Conservation (phyloP, 768 basidiomycete species). For the Gymnopilus junonius region DNA sequence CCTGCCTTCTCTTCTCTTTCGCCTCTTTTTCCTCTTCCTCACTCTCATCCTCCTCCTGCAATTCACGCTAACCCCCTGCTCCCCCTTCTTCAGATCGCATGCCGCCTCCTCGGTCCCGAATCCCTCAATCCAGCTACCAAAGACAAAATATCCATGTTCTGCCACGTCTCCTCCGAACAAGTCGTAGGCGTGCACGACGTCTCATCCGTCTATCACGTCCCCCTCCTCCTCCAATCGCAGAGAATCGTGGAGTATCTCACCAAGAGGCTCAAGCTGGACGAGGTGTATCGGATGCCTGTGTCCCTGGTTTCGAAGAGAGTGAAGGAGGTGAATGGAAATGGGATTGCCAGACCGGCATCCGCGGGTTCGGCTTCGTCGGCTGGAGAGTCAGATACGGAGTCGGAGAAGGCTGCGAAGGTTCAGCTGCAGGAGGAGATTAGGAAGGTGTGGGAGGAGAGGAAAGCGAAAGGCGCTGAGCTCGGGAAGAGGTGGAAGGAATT, state of each 20-base stretch:
- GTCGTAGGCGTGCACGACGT: constrained; percentile 97
- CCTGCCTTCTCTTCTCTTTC: background rate
- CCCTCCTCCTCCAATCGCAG: constrained; percentile 88
- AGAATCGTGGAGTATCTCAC: constrained; percentile 87
- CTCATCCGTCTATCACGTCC: constrained; percentile 96
- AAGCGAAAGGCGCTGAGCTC: constrained; percentile 66
- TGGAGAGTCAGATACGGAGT: constrained; percentile 1
- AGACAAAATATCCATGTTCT: constrained; percentile 99
- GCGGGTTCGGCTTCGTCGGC: background rate
- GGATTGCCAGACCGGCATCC: constrained; percentile 1
- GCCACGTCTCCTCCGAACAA: constrained; percentile 88
- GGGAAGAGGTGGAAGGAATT: constrained; percentile 80
- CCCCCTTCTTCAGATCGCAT: constrained; percentile 73
- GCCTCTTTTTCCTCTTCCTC: background rate
- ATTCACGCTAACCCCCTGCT: background rate
- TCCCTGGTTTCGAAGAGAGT: no score
- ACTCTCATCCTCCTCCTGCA: background rate
- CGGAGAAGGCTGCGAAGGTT: constrained; percentile 8
- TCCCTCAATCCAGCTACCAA: constrained; percentile 87
- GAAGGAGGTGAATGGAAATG: constrained; percentile 1
- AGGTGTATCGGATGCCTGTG: constrained; percentile 32
- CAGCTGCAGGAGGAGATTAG: constrained; percentile 22
- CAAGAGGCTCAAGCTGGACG: constrained; percentile 77
- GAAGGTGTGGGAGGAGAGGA: constrained; percentile 54
- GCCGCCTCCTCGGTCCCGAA: constrained; percentile 80